Conservation (phyloP, 2,329 filamentous ascomycete genomes). For the Lachnellula hyalina region DNA sequence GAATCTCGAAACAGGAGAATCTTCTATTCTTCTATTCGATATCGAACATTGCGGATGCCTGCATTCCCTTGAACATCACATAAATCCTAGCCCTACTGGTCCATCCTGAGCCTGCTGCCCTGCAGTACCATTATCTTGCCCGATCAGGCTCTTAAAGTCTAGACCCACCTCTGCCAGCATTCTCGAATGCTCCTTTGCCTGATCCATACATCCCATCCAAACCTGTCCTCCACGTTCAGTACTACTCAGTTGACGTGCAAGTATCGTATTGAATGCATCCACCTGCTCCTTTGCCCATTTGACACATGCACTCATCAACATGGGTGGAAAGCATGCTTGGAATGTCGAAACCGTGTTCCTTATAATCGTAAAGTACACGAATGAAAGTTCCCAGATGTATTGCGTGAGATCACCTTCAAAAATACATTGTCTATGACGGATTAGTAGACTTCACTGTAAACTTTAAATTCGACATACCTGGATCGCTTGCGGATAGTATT, state of each 20-base stretch:
- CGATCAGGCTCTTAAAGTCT: constrained; percentile 81
- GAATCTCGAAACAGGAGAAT: no score
- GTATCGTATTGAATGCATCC: constrained; percentile 79
- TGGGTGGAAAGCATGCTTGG: constrained; percentile 76
- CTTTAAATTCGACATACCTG: constrained; percentile 50
- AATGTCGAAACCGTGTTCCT: constrained; percentile 89
- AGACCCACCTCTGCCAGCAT: constrained; percentile 81
- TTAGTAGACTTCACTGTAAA: constrained; percentile 1
- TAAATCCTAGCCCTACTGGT: constrained; percentile 38
- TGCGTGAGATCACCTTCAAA: constrained; percentile 90
- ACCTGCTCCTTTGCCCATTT: constrained; percentile 98
- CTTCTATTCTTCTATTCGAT: no score
- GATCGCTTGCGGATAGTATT: constrained; percentile 75
- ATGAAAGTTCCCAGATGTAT: constrained; percentile 93
- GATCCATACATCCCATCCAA: constrained; percentile 78
- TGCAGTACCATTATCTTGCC: constrained; percentile 41
- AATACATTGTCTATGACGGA: constrained; percentile 68
- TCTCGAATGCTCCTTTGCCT: constrained; percentile 72
- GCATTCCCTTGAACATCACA: constrained; percentile 1
- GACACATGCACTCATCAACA: constrained; percentile 89
- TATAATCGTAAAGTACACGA: constrained; percentile 92
- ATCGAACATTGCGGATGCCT: no score
- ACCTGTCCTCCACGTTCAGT: constrained; percentile 69
- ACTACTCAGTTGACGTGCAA: constrained; percentile 80
- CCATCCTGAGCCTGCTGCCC: constrained; percentile 7